phyloP scores from a whole-genome alignment of 2,329 filamentous ascomycete species.

The Truncatella angustata region DNA sequence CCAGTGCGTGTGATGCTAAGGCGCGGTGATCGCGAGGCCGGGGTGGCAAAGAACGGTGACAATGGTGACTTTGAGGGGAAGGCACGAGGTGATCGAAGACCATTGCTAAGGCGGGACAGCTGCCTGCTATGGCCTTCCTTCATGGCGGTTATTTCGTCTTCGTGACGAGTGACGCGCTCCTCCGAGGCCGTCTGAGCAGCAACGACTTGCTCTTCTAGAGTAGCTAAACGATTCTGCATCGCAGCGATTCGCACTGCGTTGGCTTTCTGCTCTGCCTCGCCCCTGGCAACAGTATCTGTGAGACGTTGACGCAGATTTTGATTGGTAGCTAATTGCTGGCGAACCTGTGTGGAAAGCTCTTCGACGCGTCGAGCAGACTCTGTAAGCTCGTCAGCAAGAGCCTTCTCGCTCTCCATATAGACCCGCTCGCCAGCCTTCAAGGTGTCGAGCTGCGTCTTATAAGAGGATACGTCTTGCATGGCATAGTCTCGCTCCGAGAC shows the following conservation, averaged over 20 bases:
- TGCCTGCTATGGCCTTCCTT: constrained; percentile 76
- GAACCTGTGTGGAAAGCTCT: constrained; percentile 74
- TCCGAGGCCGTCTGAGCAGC: constrained; percentile 83
- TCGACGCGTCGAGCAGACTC: constrained; percentile 77
- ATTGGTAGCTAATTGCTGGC: constrained; percentile 78
- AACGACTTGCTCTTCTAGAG: constrained; percentile 80
- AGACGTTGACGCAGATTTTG: constrained; percentile 72
- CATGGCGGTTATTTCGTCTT: constrained; percentile 76
- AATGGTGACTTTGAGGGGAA: constrained; percentile 60
- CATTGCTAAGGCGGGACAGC: constrained; percentile 69
- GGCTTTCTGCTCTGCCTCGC: constrained; percentile 77
- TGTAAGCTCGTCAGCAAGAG: constrained; percentile 67
- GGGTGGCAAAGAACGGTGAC: constrained; percentile 58
- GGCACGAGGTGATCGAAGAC: constrained; percentile 42
- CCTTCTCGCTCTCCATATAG: constrained; percentile 58
- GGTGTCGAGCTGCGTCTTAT: constrained; percentile 59
- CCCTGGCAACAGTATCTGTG: constrained; percentile 74
- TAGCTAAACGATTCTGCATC: constrained; percentile 76
- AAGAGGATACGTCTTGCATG: constrained; percentile 60
- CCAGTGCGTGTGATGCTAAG: constrained; percentile 46
- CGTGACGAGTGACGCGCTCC: constrained; percentile 77
- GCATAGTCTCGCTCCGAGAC: constrained; percentile 73
- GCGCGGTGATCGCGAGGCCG: constrained; percentile 50
- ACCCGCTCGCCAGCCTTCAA: constrained; percentile 56
- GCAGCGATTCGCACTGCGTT: constrained; percentile 80